A percentile compares a stretch with the other conserved stretches of the same genome.
Conservation (phyloP, 208 protist species). For the Borovskyia barvae region DNA sequence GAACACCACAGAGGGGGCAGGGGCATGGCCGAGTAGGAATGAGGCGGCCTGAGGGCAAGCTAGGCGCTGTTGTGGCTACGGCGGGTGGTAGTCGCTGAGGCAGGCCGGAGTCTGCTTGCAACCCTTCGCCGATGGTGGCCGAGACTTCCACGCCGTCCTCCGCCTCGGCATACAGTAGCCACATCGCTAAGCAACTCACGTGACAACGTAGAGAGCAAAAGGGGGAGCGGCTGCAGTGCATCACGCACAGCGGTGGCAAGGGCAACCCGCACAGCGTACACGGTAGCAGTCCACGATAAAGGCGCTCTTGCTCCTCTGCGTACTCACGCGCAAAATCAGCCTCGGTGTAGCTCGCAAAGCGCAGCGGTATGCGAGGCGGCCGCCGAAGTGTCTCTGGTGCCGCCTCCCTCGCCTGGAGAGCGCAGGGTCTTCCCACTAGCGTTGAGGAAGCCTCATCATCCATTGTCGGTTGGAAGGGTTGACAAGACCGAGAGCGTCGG, state of each 20-base stretch:
- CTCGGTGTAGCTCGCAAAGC: conserved; percentile 39
- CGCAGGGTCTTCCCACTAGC: not conserved
- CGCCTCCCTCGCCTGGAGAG: not conserved
- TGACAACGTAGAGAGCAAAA: conserved; percentile 66
- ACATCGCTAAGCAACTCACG: conserved; percentile 75
- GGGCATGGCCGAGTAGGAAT: conserved; percentile 25
- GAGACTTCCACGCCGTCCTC: not conserved
- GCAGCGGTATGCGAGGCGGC: conserved; percentile 16
- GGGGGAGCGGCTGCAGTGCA: conserved; percentile 63
- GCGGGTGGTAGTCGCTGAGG: not conserved
- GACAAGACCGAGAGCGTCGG: too few relatives aligned
- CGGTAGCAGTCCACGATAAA: conserved; percentile 42
- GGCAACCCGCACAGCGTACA: conserved; percentile 79
- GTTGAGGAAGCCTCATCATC: too few relatives aligned
- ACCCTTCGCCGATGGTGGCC: not conserved
- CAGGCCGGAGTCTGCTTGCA: too few relatives aligned
- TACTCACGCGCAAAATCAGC: conserved; percentile 57
- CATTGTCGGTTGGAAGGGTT: too few relatives aligned
- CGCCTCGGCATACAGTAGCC: conserved; percentile 43
- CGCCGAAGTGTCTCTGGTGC: not conserved
- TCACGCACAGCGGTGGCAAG: conserved; percentile 46
- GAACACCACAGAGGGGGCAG: conserved; percentile 69
- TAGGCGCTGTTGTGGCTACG: not conserved
- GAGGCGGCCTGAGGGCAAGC: conserved; percentile 5
- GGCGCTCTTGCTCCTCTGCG: conserved; percentile 28